Conservation (phyloP, 2,329 filamentous ascomycete genomes). For the Dothideomycetes sp. region DNA sequence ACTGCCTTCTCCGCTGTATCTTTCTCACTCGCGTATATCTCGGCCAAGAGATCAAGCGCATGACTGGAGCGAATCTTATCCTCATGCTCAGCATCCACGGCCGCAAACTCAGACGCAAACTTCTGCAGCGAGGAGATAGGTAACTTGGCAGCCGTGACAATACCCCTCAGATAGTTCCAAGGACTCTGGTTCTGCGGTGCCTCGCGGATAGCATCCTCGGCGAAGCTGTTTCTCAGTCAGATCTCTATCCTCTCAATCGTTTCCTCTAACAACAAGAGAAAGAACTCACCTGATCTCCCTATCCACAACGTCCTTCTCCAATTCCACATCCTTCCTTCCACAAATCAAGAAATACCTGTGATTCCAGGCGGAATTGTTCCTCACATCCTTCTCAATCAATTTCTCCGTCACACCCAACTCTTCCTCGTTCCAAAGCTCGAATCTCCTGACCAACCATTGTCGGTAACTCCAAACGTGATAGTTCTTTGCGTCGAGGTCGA, state of each 20-base stretch:
- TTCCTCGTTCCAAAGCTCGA: conserved; percentile 43
- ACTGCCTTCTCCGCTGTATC: conserved; percentile 54
- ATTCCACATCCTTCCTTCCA: conserved; percentile 39
- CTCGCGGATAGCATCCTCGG: conserved; percentile 60
- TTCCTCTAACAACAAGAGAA: too few relatives aligned
- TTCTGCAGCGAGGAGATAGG: conserved; percentile 41
- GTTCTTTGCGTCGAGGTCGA: conserved; percentile 84
- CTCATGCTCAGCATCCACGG: conserved; percentile 37
- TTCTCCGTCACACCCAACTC: conserved; percentile 64
- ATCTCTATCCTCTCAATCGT: too few relatives aligned
- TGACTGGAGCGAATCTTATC: conserved; percentile 50
- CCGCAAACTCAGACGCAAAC: conserved; percentile 47
- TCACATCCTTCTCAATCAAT: conserved; percentile 69
- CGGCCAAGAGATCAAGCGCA: conserved; percentile 62
- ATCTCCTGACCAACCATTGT: conserved; percentile 62
- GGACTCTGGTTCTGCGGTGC: conserved; percentile 90
- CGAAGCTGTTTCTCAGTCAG: conserved; percentile 31
- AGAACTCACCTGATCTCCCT: conserved; percentile 59
- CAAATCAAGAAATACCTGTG: conserved; percentile 94
- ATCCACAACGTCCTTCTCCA: conserved; percentile 50
- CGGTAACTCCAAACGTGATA: conserved; percentile 98
- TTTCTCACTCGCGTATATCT: conserved; percentile 48
- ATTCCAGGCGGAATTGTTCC: conserved; percentile 97
- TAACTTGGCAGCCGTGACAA: conserved; percentile 56
- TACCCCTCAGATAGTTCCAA: conserved; percentile 84